Evolutionary conservation across 352 stramenopile genomes (phyloP), one percentile per base, ranked within the genome.

Genomic region (Phytopythium boreale): DNA sequence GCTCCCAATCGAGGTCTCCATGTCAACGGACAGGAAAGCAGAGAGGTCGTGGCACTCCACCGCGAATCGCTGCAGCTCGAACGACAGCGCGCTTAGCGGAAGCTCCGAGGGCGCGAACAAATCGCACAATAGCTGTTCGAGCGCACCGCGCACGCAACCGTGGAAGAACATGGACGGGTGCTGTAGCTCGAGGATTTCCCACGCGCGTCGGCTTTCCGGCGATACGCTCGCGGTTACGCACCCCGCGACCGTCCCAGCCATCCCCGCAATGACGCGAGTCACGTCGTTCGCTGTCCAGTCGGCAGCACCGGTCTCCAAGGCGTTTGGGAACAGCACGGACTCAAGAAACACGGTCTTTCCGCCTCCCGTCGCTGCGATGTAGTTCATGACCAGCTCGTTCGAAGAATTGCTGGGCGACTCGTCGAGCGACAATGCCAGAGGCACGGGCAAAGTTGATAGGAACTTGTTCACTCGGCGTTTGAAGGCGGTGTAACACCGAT

Each of bases 91-190:
- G 26, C 41, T 62, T 11, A 51, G 3, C 4, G 37, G 24, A 20
- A 29, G 22, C 19, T 62, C 56, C 0, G 39, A 26, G 1, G 31
- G 50, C 7, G 44, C 56, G 46, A 81, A 79, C 53, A 81, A 46
- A 12, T 75, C 60, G 8, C 36, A 50, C 31, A 77, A 37, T 22
- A 81, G 29, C 20, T 62, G 26, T 10, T 67, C 46, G 26, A 81
- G 63, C 1, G 68, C 68, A n/a, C 70, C 58, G 47, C 65, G 63
- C 58, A 79, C 56, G 31, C 74, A 81, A 31, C 74, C 74, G 27
- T 81, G 61, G 43, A 81, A 79, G 44, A 75, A 75, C 68, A 79
- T 77, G 31, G 52, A 50, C 15, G 74, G 74, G 27, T 75, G 77
- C 37, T 69, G 52, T 15, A 62, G 58, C 59, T 79, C 68, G 7